Evolutionary conservation across 2,329 filamentous ascomycete species (phyloP).

Genomic region (Ceratocystis ficicola): DNA sequence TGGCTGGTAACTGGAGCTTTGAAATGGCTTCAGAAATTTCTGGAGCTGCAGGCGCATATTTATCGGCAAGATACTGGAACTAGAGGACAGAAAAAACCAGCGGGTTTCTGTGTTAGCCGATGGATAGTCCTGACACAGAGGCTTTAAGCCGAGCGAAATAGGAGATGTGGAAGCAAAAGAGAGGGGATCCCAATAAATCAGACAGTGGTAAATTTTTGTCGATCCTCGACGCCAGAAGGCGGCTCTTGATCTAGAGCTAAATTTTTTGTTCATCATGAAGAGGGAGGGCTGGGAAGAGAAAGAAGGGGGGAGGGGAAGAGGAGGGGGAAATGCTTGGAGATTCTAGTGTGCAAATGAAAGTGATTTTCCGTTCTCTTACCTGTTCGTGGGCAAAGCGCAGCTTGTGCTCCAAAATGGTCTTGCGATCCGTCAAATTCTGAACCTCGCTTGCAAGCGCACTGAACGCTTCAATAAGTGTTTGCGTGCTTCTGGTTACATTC

Average conservation of each 20-base stretch:
- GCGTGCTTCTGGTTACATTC: conserved; percentile 29
- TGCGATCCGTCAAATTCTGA: conserved; percentile 49
- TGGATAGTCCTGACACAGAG: not conserved
- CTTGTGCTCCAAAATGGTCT: conserved; percentile 55
- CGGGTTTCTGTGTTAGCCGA: conserved; percentile 14
- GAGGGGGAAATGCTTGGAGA: not conserved
- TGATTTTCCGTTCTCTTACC: conserved; percentile 34
- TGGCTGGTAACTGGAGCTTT: conserved; percentile 51
- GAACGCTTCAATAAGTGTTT: conserved; percentile 52
- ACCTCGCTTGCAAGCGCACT: conserved; percentile 53
- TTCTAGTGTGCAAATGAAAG: not conserved
- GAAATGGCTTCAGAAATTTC: conserved; percentile 55
- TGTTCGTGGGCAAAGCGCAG: conserved; percentile 54
- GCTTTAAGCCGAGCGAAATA: not conserved
- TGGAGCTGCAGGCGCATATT: conserved; percentile 52
- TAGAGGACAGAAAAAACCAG: conserved; percentile 26
- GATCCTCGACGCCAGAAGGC: conserved; percentile 46
- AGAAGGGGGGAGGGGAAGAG: not conserved
- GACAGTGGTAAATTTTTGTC: conserved; percentile 40
- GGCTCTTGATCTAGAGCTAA: conserved; percentile 84
- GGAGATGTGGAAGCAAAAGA: conserved; percentile 12
- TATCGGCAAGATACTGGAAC: conserved; percentile 55
- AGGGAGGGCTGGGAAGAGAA: conserved; percentile 18
- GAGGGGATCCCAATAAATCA: conserved; percentile 27
- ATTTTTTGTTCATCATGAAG: conserved; percentile 34